Evolutionary conservation across 2,329 filamentous ascomycete genomes (phyloP).

Genomic region (Fusarium keratoplasticum): DNA sequence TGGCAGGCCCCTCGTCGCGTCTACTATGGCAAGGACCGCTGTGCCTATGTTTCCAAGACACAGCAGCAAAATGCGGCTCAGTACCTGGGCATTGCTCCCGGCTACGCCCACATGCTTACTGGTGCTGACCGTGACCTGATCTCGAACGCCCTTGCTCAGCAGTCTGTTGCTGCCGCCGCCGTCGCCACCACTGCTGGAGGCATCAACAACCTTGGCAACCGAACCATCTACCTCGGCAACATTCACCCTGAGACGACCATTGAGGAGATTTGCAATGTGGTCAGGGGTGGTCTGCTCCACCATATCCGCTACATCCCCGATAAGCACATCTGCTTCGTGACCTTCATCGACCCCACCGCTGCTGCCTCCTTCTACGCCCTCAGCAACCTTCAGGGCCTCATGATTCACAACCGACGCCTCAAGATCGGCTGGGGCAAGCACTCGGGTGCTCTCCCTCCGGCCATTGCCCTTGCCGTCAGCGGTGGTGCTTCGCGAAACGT

Average conservation of each 20-base stretch:
- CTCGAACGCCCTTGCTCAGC: slow-evolving; percentile 94
- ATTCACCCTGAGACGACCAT: slow-evolving; percentile 99
- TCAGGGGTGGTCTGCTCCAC: slow-evolving; percentile 92
- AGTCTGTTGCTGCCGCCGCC: slow-evolving; percentile 95
- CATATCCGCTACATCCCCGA: slow-evolving; percentile 99
- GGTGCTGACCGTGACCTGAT: slow-evolving; percentile 96
- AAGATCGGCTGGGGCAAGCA: slow-evolving; percentile 99
- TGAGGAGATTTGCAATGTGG: slow-evolving; percentile 99
- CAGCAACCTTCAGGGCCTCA: slow-evolving; percentile 96
- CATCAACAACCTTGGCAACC: slow-evolving; percentile 96
- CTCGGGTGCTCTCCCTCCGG: slow-evolving; percentile 93
- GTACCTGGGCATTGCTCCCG: slow-evolving; percentile 95
- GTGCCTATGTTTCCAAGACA: slow-evolving; percentile 98
- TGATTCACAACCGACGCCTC: slow-evolving; percentile 98
- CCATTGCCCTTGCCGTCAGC: slow-evolving; percentile 94
- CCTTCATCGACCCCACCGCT: slow-evolving; percentile 98
- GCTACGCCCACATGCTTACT: slow-evolving; percentile 95
- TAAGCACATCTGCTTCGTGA: slow-evolving; percentile 99
- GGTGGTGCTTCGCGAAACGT: slow-evolving; percentile 98
- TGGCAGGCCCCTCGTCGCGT: slow-evolving; percentile 97
- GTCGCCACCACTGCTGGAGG: slow-evolving; percentile 97
- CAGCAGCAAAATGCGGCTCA: slow-evolving; percentile 99
- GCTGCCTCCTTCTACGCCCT: slow-evolving; percentile 98
- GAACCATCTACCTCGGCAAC: slow-evolving; percentile 97
- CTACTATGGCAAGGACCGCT: slow-evolving; percentile 98